Base-by-base conservation (phyloP, 2,329 filamentous ascomycete genomes). In the Xylaria sp. region DNA sequence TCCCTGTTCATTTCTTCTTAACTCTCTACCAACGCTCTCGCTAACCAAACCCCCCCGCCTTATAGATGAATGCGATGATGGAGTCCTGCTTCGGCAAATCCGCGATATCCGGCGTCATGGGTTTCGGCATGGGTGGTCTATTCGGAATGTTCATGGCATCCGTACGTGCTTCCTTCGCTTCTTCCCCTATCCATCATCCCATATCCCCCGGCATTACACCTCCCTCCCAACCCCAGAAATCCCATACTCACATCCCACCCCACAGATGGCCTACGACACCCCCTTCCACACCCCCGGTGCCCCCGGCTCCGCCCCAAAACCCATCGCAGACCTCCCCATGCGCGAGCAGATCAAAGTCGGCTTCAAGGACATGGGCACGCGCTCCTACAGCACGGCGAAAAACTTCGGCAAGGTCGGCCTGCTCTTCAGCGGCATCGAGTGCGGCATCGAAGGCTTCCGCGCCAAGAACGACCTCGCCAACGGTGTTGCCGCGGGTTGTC, bases 91-190 rank as follows among this genome's bases (percentile, higher is more conserved):
- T 91, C 27, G 91, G 91, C 66, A 99, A 99, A 82, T 92, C 93
- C 21, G 91, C 89, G 74, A 92, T 99, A 82, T 92, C 94, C 0
- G 96, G 95, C 66, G 93, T 92, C 27, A 97, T 97, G 89, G 96
- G 96, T 18, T 98, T 98, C 77, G 96, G 91, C 44, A 91, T 99
- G 73, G 96, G 96, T 71, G 96, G 94, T 76, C 85, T 97, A 51
- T 99, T 99, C 75, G 96, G 96, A 74, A 87, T 98, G 76, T 99
- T 99, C 85, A 99, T 98, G 95, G 93, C 94, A 68, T 96, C 93
- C 77, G 93, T 97, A 90, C 72, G 91, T 85, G 5, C 42, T 69
- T 64, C 60, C 58, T 63, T 18, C 40, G 10, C 40, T 16, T n/a
- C 40, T 16, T 5, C 40, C 13, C 40, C 4, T 13, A 5, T 37